Percentiles rank a stretch among this genome's conserved stretches.
phyloP scores from a whole-genome alignment of 306 rosid species.

The Castanea crenata region DNA sequence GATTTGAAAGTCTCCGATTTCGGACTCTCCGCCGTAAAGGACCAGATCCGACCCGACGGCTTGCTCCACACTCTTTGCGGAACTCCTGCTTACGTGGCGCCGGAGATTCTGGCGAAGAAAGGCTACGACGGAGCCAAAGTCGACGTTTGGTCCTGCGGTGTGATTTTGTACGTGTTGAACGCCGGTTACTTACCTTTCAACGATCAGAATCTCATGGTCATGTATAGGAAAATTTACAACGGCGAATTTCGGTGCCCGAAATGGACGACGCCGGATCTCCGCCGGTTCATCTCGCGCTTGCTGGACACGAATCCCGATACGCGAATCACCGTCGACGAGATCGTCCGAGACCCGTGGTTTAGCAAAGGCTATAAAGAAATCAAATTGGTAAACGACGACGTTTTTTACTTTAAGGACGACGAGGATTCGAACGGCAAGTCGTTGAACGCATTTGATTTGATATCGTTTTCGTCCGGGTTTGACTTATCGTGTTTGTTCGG shows the following conservation, averaged over 20 bases:
- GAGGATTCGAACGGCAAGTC: slow-evolving; percentile 9
- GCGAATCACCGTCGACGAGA: slow-evolving; percentile 61
- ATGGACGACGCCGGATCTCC: slow-evolving; percentile 50
- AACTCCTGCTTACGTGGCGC: slow-evolving; percentile 87
- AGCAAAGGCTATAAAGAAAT: slow-evolving; percentile 35
- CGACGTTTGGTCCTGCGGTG: slow-evolving; percentile 86
- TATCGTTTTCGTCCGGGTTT: slow-evolving; percentile 66
- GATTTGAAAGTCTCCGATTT: slow-evolving; percentile 66
- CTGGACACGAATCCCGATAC: slow-evolving; percentile 62
- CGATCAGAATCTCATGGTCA: slow-evolving; percentile 43
- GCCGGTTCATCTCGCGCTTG: slow-evolving; percentile 39
- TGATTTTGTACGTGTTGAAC: slow-evolving; percentile 54
- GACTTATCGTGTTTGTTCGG: slow-evolving; percentile 53
- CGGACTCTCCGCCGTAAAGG: slow-evolving; percentile 65
- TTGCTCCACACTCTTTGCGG: slow-evolving; percentile 80
- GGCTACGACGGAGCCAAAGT: slow-evolving; percentile 81
- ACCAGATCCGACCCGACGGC: slow-evolving; percentile 58
- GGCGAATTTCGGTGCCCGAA: slow-evolving; percentile 68
- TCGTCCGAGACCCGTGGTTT: slow-evolving; percentile 65
- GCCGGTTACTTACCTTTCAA: slow-evolving; percentile 71
- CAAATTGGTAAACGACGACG: slow-evolving; percentile 6
- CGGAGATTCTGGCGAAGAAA: slow-evolving; percentile 65
- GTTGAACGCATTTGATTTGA: slow-evolving; percentile 74
- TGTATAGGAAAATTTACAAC: slow-evolving; percentile 69
- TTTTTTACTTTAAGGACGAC: neutral